A percentile compares a stretch with the other conserved stretches of the same genome.
Conservation (phyloP, 306 rosid genomes). For the Cicer bijugum region DNA sequence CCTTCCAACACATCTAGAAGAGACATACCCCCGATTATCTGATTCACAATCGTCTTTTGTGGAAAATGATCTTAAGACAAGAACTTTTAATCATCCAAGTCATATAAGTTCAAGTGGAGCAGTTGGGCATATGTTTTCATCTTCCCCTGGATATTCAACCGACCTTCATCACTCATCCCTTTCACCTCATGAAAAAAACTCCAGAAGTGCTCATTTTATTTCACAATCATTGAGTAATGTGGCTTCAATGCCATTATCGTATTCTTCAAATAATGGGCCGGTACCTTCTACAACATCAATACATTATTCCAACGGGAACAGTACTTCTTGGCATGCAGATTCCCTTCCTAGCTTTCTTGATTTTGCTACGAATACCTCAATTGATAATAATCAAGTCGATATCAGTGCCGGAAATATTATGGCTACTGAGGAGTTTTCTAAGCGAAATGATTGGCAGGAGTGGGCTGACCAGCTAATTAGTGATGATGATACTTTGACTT, state of each 20-base stretch:
- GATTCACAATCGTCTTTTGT: slow-evolving; percentile 65
- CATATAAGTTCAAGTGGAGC: slow-evolving; percentile 67
- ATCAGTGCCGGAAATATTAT: slow-evolving; percentile 66
- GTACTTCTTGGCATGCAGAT: slow-evolving; percentile 75
- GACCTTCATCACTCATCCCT: slow-evolving; percentile 82
- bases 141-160: slow-evolving; percentile 80
- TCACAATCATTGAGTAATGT: slow-evolving; percentile 58
- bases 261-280: slow-evolving; percentile 62
- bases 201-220: slow-evolving; percentile 63
- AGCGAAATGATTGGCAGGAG: slow-evolving; percentile 82
- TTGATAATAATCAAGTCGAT: slow-evolving; percentile 69
- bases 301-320: slow-evolving; percentile 64
- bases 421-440: slow-evolving; percentile 72
- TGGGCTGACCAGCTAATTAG: slow-evolving; percentile 95
- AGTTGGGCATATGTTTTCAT: slow-evolving; percentile 84
- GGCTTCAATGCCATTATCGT: slow-evolving; percentile 58
- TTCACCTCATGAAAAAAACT: slow-evolving; percentile 65
- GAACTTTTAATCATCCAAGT: slow-evolving; percentile 61
- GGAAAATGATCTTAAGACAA: slow-evolving; percentile 63
- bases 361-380: slow-evolving; percentile 65
- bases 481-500: slow-evolving; percentile 78
- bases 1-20: slow-evolving; percentile 63
- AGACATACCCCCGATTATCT: slow-evolving; percentile 69
- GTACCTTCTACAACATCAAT: slow-evolving; percentile 58
- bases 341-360: slow-evolving; percentile 76